Conservation (phyloP, 495 filamentous ascomycete species). For the Penicillium macrosclerotiorum region DNA sequence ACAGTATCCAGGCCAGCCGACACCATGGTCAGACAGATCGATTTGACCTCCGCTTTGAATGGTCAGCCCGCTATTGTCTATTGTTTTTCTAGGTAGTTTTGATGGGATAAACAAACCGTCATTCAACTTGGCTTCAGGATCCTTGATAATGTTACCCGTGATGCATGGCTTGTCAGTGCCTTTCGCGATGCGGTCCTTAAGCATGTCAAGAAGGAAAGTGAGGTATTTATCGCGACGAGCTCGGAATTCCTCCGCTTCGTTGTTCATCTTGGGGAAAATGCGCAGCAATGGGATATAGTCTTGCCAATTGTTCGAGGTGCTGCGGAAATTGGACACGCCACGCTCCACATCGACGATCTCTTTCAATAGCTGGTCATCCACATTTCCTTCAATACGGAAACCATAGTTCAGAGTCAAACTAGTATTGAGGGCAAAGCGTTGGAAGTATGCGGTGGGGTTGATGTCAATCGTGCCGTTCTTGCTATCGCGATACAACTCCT, state of each 20-base stretch:
- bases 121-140: constrained; percentile 60
- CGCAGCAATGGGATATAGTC: constrained; percentile 66
- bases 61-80: no score
- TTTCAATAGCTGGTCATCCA: constrained; percentile 55
- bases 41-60: constrained; percentile 71
- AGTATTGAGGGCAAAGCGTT: constrained; percentile 66
- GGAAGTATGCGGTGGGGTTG: constrained; percentile 64
- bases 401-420: constrained; percentile 67
- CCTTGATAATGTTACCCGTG: constrained; percentile 65
- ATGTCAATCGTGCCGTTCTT: constrained; percentile 56
- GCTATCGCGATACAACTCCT: constrained; percentile 58
- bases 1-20: constrained; percentile 70
- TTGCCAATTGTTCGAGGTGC: constrained; percentile 68
- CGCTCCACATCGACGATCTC: constrained; percentile 66
- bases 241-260: constrained; percentile 53
- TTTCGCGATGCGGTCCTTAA: constrained; percentile 58
- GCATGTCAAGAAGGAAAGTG: constrained; percentile 54
- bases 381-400: constrained; percentile 57
- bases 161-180: constrained; percentile 70
- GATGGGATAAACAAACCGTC: constrained; percentile 48
- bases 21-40: constrained; percentile 74
- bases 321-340: constrained; percentile 61
- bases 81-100: background rate
- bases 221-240: constrained; percentile 56
- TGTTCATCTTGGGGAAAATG: constrained; percentile 53